phyloP scores from a whole-genome alignment of 2,329 filamentous ascomycete genomes.

The Aureobasidium sp. region DNA sequence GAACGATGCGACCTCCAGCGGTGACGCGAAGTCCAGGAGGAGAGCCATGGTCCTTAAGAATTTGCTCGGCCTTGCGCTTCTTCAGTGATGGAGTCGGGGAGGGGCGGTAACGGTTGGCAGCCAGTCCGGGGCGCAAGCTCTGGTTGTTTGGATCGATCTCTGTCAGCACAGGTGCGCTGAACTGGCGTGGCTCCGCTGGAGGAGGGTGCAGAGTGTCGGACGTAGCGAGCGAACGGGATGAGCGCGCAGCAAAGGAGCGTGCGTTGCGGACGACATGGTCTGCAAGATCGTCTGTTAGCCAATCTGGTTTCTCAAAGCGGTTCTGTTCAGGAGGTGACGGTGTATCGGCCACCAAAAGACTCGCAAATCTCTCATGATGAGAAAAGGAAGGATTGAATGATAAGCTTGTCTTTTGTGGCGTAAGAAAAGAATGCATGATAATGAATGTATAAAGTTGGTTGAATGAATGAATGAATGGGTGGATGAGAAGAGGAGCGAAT shows the following conservation, averaged over 20 bases:
- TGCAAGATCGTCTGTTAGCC: slow-evolving; percentile 18
- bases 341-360: slow-evolving; percentile 15
- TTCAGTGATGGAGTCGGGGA: slow-evolving; percentile 44
- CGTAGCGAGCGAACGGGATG: slow-evolving; percentile 25
- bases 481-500: background rate
- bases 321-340: slow-evolving; percentile 13
- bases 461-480: background rate
- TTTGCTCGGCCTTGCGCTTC: slow-evolving; percentile 39
- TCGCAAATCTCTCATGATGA: slow-evolving; percentile 9
- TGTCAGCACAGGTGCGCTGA: slow-evolving; percentile 20
- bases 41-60: slow-evolving; percentile 44
- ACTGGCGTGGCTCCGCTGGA: slow-evolving; percentile 13
- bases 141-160: slow-evolving; percentile 28
- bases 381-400: background rate
- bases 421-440: background rate
- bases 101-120: slow-evolving; percentile 22
- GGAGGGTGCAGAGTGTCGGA: slow-evolving; percentile 23
- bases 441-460: slow-evolving; percentile 4
- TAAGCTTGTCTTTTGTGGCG: background rate
- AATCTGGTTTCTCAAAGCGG: background rate
- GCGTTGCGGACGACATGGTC: slow-evolving; percentile 30
- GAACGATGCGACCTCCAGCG: slow-evolving; percentile 44
- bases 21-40: slow-evolving; percentile 43
- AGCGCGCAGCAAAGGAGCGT: slow-evolving; percentile 29
- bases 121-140: slow-evolving; percentile 17